These are phyloP conservation scores for Scenedesmus sp. DNA, from an alignment of 163 green algal species.

Conservation along the genomic window DNA sequence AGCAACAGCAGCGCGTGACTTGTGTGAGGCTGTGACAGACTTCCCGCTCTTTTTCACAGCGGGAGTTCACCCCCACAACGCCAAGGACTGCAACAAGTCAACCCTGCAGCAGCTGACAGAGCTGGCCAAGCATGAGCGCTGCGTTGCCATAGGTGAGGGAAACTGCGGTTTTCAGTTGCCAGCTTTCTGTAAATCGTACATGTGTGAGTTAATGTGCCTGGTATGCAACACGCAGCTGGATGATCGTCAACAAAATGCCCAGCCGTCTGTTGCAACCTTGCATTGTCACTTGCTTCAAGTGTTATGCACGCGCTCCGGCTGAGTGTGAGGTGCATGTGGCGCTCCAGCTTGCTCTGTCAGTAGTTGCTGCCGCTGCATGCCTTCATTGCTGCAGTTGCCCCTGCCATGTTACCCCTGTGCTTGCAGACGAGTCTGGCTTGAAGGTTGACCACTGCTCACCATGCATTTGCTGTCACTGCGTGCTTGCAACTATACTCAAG, in stretches of 20 bases:
- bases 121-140: slow-evolving; percentile 62
- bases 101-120: slow-evolving; percentile 69
- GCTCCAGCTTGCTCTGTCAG: background rate
- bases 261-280: background rate
- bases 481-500: too few relatives aligned
- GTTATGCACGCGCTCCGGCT: too few relatives aligned
- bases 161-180: background rate
- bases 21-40: slow-evolving; percentile 51
- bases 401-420: background rate
- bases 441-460: background rate
- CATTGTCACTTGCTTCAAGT: background rate
- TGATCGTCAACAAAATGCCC: too few relatives aligned
- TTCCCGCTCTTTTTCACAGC: slow-evolving; percentile 81
- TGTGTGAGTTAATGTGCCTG: background rate
- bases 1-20: slow-evolving; percentile 45
- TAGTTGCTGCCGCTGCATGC: background rate
- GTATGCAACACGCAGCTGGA: too few relatives aligned
- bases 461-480: background rate
- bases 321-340: too few relatives aligned
- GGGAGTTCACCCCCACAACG: slow-evolving; percentile 84
- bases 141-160: slow-evolving; percentile 69
- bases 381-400: background rate
- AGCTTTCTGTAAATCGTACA: background rate
- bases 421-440: background rate
- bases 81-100: slow-evolving; percentile 70